A percentile compares a stretch with the other conserved stretches of the same genome.
Conservation (phyloP, 495 filamentous ascomycete species). For the Aspergillus homomorphus region DNA sequence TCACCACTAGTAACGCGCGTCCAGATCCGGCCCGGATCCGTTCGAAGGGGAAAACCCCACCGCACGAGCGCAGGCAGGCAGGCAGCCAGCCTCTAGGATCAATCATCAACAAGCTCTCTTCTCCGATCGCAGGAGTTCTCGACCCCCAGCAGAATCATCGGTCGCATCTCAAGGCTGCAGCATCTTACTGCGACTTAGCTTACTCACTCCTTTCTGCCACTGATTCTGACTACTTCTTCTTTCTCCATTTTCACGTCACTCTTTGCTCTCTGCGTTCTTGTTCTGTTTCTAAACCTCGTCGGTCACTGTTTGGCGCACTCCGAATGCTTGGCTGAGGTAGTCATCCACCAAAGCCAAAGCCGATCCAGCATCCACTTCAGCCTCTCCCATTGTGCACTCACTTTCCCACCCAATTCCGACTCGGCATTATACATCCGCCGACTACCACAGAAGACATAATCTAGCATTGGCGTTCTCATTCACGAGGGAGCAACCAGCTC, state of each 20-base stretch:
- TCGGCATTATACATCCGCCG: neutral
- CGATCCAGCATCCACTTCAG: conserved; percentile 9
- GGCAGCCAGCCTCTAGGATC: conserved; percentile 18
- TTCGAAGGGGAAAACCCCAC: conserved; percentile 23
- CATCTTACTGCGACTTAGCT: conserved; percentile 9
- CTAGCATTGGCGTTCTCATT: conserved; percentile 39
- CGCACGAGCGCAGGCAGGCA: conserved; percentile 25
- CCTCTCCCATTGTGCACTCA: conserved; percentile 5
- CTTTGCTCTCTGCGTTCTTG: conserved; percentile 1
- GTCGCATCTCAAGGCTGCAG: conserved; percentile 11
- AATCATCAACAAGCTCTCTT: conserved; percentile 12
- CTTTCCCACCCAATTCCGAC: conserved; percentile 7
- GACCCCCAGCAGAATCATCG: conserved; percentile 7
- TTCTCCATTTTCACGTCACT: neutral
- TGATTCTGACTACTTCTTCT: conserved; percentile 6
- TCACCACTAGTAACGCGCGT: conserved; percentile 24
- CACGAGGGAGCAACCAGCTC: conserved; percentile 42
- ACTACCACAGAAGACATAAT: neutral
- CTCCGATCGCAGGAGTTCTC: conserved; percentile 16
- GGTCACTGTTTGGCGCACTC: conserved; percentile 18
- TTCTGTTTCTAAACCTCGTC: conserved; percentile 8
- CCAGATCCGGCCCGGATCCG: conserved; percentile 25
- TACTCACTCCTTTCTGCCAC: conserved; percentile 18
- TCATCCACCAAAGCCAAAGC: neutral
- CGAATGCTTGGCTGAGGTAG: conserved; percentile 20